Base-by-base conservation (phyloP, 2,329 filamentous ascomycete species). In the Lachnellula subtilissima region DNA sequence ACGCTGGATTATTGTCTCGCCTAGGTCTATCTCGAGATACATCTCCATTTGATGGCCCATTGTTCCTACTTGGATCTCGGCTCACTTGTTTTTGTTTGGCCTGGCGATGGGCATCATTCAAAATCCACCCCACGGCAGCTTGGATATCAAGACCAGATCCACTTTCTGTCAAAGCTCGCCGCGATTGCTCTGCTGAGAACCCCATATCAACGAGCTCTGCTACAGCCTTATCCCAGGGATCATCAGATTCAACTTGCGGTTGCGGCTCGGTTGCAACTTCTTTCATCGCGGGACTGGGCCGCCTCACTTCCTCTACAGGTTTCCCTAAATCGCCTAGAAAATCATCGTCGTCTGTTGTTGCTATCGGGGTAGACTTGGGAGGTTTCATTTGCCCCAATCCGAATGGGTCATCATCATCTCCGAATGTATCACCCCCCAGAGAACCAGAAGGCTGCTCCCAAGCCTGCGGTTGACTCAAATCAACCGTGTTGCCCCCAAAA, bases 161-260 rank as follows among this genome's bases (percentile, higher is more conserved):
- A 35, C 89, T 96, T 66, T 91, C 87, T 11, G 85, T 84, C 42
- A 99, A 74, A 5, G 91, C 94, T 60, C 87, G 79, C 53, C 82
- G 81, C n/a, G 94, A 88, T 66, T 91, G 91, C 56, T 96, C 89
- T 0, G 85, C 81, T 0, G 90, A 85, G 65, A 99, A 99, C 0
- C 94, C 94, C 83, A 97, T 97, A 63, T 97, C 93, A 3, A 97
- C 85, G 25, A 99, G 76, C 70, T 97, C 91, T 9, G 89, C 90
- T 25, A 97, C 83, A 9, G 91, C 89, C 63, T 82, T 84, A 67
- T 96, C 91, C 56, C 87, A 85, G 1, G 83, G 84, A 64, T 91
- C 86, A 37, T 82, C 73, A 28, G 64, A 59, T 49, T 64, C 62
- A 17, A 54, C 52, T 35, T 59, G 57, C 8, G 62, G 54, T 42